Base-by-base conservation (phyloP, 1,284 basidiomycete genomes). In the Microbotryomycetes sp. region DNA sequence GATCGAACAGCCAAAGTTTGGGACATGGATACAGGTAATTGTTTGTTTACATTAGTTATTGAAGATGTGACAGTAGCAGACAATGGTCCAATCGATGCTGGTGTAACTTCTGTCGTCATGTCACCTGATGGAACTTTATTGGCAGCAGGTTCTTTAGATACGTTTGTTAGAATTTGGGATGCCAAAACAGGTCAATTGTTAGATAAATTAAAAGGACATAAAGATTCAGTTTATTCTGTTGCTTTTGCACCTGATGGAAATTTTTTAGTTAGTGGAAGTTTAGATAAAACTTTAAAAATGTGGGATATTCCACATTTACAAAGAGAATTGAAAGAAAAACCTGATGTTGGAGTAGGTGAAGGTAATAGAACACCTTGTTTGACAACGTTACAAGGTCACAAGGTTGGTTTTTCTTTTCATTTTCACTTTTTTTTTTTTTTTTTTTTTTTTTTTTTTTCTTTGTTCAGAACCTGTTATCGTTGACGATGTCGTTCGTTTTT, bases 1-100 rank as follows among this genome's bases (percentile, higher is more conserved):
- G 92, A 94, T 77, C 87, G 87, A 76, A 91, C 89, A 12, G 87
- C 88, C n/a, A 81, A 87, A 52, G 85, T 93, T 60, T 94, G 91
- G 91, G 85, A 92, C 73, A 84, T 90, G 77, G 79, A 82, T 26
- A 82, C 81, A 22, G 83, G 84, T 15, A 75, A 78, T 7, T 84
- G 81, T 59, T 72, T 78, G 29, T 79, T 77, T 63, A 77, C 78
- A 60, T 70, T 80, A 47, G 71, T 74, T 56, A 79, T 80, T 59
- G 78, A 80, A 14, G 79, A 77, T 70, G 74, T 77, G 52, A 76
- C 79, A 26, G 72, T 77, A 61, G 76, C 79, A 56, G 80, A 81
- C 70, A 76, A 78, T 56, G 80, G 79, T 3, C 80, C 80, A 7
- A 78, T 82, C 65, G 87, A 89, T 72, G 85, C 87, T 1, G 88